phyloP scores from a whole-genome alignment of 768 basidiomycete genomes.

The Pisolithus marmoratus region DNA sequence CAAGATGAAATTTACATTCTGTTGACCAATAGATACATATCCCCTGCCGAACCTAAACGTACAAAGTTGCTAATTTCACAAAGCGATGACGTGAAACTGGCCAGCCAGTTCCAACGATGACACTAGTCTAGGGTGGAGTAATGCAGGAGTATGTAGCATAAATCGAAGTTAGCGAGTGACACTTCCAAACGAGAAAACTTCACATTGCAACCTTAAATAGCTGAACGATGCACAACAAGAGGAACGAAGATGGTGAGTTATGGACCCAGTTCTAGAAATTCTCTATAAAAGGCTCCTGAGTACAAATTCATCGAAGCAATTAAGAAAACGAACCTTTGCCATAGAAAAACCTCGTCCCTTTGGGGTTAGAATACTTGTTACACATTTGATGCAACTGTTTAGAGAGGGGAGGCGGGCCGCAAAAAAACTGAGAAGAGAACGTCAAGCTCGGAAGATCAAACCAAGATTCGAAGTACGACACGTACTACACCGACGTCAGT shows the following conservation, averaged over 20 bases:
- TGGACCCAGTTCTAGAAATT: constrained; percentile 11
- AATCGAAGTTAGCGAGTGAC: too few species aligned
- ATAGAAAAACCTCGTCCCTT: constrained; percentile 83
- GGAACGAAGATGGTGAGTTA: neutral
- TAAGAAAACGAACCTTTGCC: constrained; percentile 62
- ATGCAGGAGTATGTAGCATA: too few species aligned
- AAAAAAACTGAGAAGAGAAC: constrained; percentile 57
- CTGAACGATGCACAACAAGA: neutral
- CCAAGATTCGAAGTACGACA: neutral
- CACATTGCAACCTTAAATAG: too few species aligned
- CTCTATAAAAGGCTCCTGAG: constrained; percentile 8
- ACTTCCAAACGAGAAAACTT: too few species aligned
- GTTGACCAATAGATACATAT: too few species aligned
- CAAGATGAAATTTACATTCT: too few species aligned
- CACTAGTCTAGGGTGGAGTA: too few species aligned
- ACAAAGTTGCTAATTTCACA: too few species aligned
- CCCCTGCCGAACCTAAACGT: too few species aligned
- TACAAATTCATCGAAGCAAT: neutral
- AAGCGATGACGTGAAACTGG: too few species aligned
- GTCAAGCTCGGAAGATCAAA: neutral
- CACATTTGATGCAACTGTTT: constrained; percentile 68
- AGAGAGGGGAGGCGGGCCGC: constrained; percentile 72
- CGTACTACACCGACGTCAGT: constrained; percentile 84
- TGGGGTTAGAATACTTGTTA: constrained; percentile 80
- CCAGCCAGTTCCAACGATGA: too few species aligned